Base-by-base conservation (phyloP, 768 basidiomycete species). In the Pseudohyphozyma bogoriensis region DNA sequence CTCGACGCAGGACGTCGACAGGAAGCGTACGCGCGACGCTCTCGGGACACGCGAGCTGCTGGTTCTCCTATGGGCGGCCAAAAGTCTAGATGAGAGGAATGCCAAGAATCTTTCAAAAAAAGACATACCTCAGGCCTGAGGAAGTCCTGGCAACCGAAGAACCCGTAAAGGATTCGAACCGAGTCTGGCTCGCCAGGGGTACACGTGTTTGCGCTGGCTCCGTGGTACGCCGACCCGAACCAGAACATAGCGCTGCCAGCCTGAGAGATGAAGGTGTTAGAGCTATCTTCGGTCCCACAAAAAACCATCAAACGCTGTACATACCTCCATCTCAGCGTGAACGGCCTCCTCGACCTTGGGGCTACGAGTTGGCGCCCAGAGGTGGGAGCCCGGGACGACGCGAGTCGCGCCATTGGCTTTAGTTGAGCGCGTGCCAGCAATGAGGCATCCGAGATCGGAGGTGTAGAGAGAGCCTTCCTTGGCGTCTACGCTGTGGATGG, bases 311-410 rank as follows among this genome's bases (percentile, higher is more conserved):
- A 26, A 53, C 32, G 36, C 51, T 11, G 51, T 39, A 28, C 51
- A 36, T 3, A 37, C 15, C 26, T 53, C 37, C 51, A 53, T 53
- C 37, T 39, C 37, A 5, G 51, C 51, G 20, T 24, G 32, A 37
- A 39, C 37, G 9, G 51, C 36, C 51, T 53, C 51, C 15, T 39
- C 36, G 1, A 28, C 36, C 12, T 29, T n/a, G 1, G 51, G 51
- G 1, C 10, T 28, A 8, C 51, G 51, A 13, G 12, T 29, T 12
- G 51, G 51, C 36, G 36, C 13, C 51, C 51, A 53, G 16, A 53
- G 6, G 51, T 53, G 51, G 2, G 51, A 53, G 26, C 51, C 51
- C 16, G 51, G 51, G 22, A 53, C 26, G 36, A 53, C 51, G 8
- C 51, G 51, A 11, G 51, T 53, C 9, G 51, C 51, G 4, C 51